Evolutionary conservation across 139 green algal genomes (phyloP).

Genomic region (Chlorella vulgaris): DNA sequence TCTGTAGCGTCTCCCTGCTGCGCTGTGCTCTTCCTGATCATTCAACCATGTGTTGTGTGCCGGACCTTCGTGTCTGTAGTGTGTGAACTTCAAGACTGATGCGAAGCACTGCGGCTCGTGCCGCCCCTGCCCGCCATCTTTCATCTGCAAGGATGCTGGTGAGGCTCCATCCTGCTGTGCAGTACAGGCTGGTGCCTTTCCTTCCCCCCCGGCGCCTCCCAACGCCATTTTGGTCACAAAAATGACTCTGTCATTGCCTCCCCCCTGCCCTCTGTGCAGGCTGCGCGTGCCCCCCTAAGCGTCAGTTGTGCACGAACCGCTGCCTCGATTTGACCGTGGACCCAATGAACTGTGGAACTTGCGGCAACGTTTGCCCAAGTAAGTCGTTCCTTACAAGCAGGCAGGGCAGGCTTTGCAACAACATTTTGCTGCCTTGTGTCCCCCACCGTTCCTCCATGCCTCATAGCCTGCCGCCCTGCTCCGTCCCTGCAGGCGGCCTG

Average conservation of each 20-base stretch:
- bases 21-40: no score
- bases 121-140: not conserved
- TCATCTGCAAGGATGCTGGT: not conserved
- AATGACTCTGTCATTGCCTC: no score
- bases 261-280: no score
- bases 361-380: conserved; percentile 14
- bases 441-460: not conserved
- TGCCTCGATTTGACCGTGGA: not conserved
- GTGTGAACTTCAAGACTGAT: not conserved
- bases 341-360: conserved; percentile 19
- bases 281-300: not conserved
- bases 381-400: not conserved
- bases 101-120: not conserved
- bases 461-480: not conserved
- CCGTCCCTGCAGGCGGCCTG: not conserved
- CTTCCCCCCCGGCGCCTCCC: not conserved
- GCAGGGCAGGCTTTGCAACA: not conserved
- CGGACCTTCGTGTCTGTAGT: not conserved
- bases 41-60: no score
- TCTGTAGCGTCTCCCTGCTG: no score
- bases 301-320: not conserved
- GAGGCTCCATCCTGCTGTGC: not conserved
- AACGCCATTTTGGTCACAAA: no score
- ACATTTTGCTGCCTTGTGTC: no score
- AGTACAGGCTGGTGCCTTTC: not conserved